Evolutionary conservation across 2,329 filamentous ascomycete species (phyloP).

Genomic region (Dactylellina drechsleri): DNA sequence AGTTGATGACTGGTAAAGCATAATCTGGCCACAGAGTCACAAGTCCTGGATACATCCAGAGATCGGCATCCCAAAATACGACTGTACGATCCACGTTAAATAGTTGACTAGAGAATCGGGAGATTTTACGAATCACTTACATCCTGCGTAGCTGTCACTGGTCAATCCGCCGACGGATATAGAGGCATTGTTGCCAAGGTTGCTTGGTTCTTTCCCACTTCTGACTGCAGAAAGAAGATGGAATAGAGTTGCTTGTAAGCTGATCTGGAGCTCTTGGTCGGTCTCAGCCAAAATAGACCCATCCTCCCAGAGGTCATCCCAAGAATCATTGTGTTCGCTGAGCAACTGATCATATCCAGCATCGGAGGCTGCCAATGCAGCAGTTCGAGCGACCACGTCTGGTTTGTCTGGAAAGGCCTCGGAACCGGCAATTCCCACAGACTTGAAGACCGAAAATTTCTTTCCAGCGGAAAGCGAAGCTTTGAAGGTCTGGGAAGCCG

Average conservation of each 20-base stretch:
- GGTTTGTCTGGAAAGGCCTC: constrained; percentile 70
- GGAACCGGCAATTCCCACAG: constrained; percentile 73
- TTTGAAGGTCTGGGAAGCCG: constrained; percentile 71
- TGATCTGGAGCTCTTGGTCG: constrained; percentile 64
- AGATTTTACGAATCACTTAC: constrained; percentile 36
- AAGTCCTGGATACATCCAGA: constrained; percentile 76
- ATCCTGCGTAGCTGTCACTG: constrained; percentile 74
- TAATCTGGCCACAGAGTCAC: constrained; percentile 72
- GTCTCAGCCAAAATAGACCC: constrained; percentile 69
- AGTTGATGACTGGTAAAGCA: constrained; percentile 72
- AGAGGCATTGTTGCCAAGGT: constrained; percentile 70
- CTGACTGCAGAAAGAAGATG: constrained; percentile 68
- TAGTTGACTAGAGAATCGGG: background rate
- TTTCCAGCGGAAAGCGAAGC: constrained; percentile 68
- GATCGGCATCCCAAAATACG: constrained; percentile 74
- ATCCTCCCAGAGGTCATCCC: constrained; percentile 70
- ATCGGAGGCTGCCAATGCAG: constrained; percentile 66
- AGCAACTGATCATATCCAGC: constrained; percentile 69
- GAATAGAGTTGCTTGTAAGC: constrained; percentile 68
- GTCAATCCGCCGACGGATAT: constrained; percentile 75
- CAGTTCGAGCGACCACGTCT: constrained; percentile 66
- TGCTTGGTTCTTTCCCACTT: constrained; percentile 64
- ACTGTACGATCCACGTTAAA: constrained; percentile 28
- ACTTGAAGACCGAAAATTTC: constrained; percentile 72
- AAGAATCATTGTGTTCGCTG: constrained; percentile 70